Evolutionary conservation across 352 stramenopile species (phyloP).

Genomic region (Thraustochytrium striatum): DNA sequence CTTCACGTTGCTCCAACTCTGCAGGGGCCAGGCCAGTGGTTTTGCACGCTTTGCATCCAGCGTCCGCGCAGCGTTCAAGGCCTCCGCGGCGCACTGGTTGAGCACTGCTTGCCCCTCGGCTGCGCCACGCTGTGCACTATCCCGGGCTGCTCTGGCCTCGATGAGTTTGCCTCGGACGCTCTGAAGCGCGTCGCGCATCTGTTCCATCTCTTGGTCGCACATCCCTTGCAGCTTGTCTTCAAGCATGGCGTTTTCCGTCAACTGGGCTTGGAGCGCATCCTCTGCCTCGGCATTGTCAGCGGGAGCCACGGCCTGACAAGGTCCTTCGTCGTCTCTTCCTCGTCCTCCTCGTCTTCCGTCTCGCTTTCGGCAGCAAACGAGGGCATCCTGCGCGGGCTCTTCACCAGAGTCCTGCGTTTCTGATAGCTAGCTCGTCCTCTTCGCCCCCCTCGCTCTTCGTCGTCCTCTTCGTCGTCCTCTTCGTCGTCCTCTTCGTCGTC

Average conservation of each 20-base stretch:
- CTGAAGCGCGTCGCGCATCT: not conserved
- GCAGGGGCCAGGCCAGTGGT: too few species aligned
- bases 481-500: not conserved
- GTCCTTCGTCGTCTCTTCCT: not conserved
- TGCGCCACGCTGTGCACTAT: too few species aligned
- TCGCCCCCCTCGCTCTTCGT: not conserved
- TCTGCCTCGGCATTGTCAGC: not conserved
- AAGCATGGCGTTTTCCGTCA: not conserved
- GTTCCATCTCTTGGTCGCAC: not conserved
- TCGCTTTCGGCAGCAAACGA: too few species aligned
- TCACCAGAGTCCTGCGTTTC: too few species aligned
- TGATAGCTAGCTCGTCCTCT: not conserved
- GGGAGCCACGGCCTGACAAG: not conserved
- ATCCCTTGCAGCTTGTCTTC: not conserved
- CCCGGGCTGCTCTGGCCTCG: not conserved
- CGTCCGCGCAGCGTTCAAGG: too few species aligned
- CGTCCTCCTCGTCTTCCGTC: not conserved
- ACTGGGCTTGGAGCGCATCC: not conserved
- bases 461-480: conserved; percentile 12
- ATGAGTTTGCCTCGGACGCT: not conserved
- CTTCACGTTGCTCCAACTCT: too few species aligned
- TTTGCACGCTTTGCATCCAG: too few species aligned
- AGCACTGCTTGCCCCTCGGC: too few species aligned
- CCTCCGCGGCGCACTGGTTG: too few species aligned
- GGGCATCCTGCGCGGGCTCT: too few species aligned